phyloP scores from a whole-genome alignment of 2,329 filamentous ascomycete species.

The Gremmenia infestans region DNA sequence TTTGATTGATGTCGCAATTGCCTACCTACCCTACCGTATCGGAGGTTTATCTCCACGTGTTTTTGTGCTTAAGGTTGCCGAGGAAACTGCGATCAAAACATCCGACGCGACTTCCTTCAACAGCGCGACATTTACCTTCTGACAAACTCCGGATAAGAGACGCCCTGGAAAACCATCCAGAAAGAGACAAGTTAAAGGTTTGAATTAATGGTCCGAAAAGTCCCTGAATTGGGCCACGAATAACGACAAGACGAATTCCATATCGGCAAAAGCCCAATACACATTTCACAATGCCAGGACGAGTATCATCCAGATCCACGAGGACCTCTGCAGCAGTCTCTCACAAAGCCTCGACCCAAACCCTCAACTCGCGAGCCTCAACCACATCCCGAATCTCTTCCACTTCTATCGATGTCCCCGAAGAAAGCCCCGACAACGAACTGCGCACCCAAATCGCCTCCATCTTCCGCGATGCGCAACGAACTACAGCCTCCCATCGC shows the following conservation, averaged over 20 bases:
- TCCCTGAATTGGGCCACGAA: background rate
- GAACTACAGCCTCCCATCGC: conserved; percentile 81
- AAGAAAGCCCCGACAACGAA: conserved; percentile 65
- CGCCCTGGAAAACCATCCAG: background rate
- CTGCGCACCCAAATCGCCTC: conserved; percentile 69
- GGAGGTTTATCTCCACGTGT: conserved; percentile 1
- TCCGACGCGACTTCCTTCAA: background rate
- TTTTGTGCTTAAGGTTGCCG: background rate
- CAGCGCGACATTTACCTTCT: background rate
- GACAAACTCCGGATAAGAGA: background rate
- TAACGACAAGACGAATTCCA: background rate
- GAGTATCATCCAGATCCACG: conserved; percentile 39
- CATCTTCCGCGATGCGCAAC: conserved; percentile 78
- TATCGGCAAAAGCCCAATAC: background rate
- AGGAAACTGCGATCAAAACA: background rate
- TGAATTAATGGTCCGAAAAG: background rate
- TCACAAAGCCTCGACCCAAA: conserved; percentile 38
- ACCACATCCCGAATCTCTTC: conserved; percentile 35
- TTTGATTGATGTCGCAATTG: background rate
- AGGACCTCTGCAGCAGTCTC: conserved; percentile 34
- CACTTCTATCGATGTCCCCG: conserved; percentile 49
- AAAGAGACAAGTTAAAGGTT: background rate
- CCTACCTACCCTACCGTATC: background rate
- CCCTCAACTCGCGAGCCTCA: conserved; percentile 37
- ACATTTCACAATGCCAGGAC: conserved; percentile 38